Percentiles rank a stretch among this genome's conserved stretches.
Evolutionary conservation across 1,284 basidiomycete species (phyloP).

Genomic region (Naganishia albida): DNA sequence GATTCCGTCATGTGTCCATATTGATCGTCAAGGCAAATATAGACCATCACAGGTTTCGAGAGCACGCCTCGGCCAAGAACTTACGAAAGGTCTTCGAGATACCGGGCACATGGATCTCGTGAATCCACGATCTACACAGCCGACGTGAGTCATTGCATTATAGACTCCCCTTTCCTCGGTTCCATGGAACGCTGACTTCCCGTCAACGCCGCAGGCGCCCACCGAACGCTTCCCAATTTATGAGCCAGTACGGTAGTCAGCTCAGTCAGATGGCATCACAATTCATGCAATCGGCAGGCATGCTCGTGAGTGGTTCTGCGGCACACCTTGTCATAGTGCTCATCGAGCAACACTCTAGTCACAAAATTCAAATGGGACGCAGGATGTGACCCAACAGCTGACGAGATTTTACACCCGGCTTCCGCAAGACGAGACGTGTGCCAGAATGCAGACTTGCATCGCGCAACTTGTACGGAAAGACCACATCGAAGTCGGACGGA

Average conservation of each 20-base stretch:
- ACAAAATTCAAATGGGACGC: constrained; percentile 13
- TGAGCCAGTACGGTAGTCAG: constrained; percentile 43
- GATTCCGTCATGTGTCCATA: neutral
- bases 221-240: constrained; percentile 39
- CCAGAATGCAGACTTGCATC: constrained; percentile 6
- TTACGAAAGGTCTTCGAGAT: constrained; percentile 66
- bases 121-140: constrained; percentile 42
- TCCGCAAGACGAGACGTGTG: constrained; percentile 24
- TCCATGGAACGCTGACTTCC: neutral
- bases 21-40: constrained; percentile 17
- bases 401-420: constrained; percentile 31
- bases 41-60: constrained; percentile 72
- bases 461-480: neutral
- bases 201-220: neutral
- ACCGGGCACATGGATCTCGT: constrained; percentile 70
- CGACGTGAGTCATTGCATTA: neutral
- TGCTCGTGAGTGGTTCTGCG: constrained; percentile 43
- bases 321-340: neutral
- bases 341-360: constrained; percentile 7
- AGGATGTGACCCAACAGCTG: constrained; percentile 20
- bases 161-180: neutral
- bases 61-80: constrained; percentile 66
- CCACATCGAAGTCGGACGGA: constrained; percentile 26
- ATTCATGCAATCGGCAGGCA: constrained; percentile 52
- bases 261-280: constrained; percentile 51